Evolutionary conservation across 2,329 filamentous ascomycete genomes (phyloP).

Genomic region (Zalaria obscura): DNA sequence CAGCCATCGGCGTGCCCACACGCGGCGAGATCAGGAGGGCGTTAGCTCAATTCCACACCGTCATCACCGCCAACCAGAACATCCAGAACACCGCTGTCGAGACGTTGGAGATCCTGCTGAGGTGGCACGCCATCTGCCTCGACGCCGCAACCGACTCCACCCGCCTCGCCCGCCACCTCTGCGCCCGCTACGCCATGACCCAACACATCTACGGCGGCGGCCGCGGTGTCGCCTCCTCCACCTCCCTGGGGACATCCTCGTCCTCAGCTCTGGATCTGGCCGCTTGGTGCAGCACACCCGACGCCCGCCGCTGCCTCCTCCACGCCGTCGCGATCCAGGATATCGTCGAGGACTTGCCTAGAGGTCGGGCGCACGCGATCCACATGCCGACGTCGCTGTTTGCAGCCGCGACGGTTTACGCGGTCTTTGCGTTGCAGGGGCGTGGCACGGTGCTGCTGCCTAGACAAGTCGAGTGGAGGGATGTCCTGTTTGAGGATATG

Average conservation of each 20-base stretch:
- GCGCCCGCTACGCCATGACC: conserved; percentile 22
- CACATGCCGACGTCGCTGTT: conserved; percentile 32
- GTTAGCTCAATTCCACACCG: conserved; percentile 25
- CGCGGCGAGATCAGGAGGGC: conserved; percentile 25
- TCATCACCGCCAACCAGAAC: conserved; percentile 22
- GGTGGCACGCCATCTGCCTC: conserved; percentile 32
- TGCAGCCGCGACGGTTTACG: conserved; percentile 28
- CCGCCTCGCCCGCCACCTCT: conserved; percentile 24
- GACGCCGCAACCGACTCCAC: conserved; percentile 28
- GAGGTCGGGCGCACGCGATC: conserved; percentile 29
- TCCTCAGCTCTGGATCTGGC: conserved; percentile 19
- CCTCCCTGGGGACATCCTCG: no score
- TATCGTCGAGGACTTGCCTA: conserved; percentile 29
- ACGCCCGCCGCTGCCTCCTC: conserved; percentile 26
- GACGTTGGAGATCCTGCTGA: conserved; percentile 25
- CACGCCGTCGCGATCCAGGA: conserved; percentile 32
- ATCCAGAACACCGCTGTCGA: conserved; percentile 19
- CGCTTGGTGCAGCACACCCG: conserved; percentile 23
- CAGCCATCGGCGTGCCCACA: conserved; percentile 24
- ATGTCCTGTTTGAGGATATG: conserved; percentile 19
- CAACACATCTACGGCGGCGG: conserved; percentile 25
- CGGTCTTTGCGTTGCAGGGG: conserved; percentile 25
- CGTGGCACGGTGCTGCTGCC: conserved; percentile 24
- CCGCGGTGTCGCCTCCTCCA: conserved; percentile 9
- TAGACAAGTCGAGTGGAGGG: conserved; percentile 26